These are phyloP conservation scores for Pichia sp. DNA, from an alignment of 1,139 yeast genomes.

Conservation along the genomic window DNA sequence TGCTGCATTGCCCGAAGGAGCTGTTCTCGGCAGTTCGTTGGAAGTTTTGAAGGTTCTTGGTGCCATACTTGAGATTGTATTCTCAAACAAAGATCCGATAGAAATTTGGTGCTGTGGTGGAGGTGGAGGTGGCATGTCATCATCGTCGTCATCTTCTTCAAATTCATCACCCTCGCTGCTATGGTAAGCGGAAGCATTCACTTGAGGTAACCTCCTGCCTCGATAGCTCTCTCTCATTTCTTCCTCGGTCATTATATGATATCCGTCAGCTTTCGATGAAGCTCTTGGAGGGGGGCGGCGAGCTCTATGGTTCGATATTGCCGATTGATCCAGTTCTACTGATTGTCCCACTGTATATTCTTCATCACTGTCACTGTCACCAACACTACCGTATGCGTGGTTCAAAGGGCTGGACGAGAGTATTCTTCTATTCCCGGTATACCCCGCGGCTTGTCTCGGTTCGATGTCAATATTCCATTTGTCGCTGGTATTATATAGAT, in stretches of 20 bases:
- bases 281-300: not conserved
- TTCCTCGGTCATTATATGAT: not conserved
- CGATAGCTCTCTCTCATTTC: slow-evolving; percentile 18
- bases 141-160: slow-evolving; percentile 5
- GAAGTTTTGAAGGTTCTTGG: not conserved
- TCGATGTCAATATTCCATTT: slow-evolving; percentile 10
- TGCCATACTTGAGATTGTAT: not conserved
- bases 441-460: slow-evolving; percentile 10
- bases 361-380: slow-evolving; percentile 10
- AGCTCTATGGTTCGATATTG: not conserved
- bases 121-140: slow-evolving; percentile 20
- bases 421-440: slow-evolving; percentile 2
- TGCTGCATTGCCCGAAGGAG: not conserved
- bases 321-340: slow-evolving; percentile 15
- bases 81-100: slow-evolving; percentile 14
- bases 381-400: not conserved
- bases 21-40: not conserved
- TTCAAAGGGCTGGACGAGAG: slow-evolving; percentile 3
- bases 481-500: not conserved
- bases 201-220: slow-evolving; percentile 15
- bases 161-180: not conserved
- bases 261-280: not conserved
- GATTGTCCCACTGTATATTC: slow-evolving; percentile 19
- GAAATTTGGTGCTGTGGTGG: slow-evolving; percentile 24
- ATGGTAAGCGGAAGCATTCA: not conserved